Conservation (phyloP, 2,329 filamentous ascomycete species). For the Apiospora saccharicola region DNA sequence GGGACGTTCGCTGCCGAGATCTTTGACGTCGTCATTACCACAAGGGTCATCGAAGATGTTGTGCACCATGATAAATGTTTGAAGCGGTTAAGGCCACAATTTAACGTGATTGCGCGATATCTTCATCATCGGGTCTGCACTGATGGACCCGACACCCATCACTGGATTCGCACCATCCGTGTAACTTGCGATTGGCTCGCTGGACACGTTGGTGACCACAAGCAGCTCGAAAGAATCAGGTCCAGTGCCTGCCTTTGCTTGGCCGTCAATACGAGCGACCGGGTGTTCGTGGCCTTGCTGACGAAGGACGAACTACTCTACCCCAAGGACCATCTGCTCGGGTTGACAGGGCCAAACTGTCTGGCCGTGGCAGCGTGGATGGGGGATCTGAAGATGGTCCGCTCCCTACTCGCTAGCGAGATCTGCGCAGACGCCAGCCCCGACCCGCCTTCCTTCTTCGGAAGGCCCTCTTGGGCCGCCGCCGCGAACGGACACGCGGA, state of each 20-base stretch:
- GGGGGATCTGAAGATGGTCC: neutral
- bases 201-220: neutral
- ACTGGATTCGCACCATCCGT: neutral
- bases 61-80: too few species aligned
- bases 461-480: neutral
- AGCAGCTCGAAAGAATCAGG: neutral
- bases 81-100: neutral
- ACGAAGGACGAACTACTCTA: neutral
- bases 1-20: neutral
- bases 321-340: neutral
- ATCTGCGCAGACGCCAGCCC: neutral
- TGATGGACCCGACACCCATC: neutral
- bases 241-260: neutral
- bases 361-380: constrained; percentile 11
- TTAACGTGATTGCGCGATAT: neutral
- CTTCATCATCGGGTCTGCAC: constrained; percentile 4
- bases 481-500: neutral
- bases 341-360: neutral
- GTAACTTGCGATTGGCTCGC: neutral
- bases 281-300: neutral
- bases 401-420: neutral
- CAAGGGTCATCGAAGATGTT: neutral
- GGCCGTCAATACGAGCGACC: neutral
- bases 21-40: neutral
- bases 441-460: neutral